Percentiles rank a stretch among this genome's conserved stretches.
These are phyloP conservation scores for Sugiyamaella japonica DNA, from an alignment of 1,139 yeast genomes.

Conservation along the genomic window DNA sequence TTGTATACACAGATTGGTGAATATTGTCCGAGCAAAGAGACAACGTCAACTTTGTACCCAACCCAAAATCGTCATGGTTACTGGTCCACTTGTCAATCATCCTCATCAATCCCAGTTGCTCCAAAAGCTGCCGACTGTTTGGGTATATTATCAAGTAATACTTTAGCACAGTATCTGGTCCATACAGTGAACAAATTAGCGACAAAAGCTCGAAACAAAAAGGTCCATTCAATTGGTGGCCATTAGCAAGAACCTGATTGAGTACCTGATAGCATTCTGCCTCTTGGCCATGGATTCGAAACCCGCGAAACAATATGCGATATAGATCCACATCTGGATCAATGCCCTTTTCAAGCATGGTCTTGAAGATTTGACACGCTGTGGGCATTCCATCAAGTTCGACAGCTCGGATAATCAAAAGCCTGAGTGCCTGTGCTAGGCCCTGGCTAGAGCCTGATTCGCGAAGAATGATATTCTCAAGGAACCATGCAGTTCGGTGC, in stretches of 20 bases:
- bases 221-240: conserved; percentile 18
- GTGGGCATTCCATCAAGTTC: conserved; percentile 31
- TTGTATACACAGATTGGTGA: conserved; percentile 8
- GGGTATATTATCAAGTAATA: conserved; percentile 25
- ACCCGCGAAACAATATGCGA: conserved; percentile 30
- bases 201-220: conserved; percentile 29
- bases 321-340: conserved; percentile 25
- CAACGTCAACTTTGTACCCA: not conserved
- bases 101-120: conserved; percentile 1
- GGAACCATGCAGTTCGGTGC: conserved; percentile 24
- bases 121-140: not conserved
- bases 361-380: conserved; percentile 29
- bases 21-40: conserved; percentile 9
- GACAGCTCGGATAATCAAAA: conserved; percentile 28
- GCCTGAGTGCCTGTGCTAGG: conserved; percentile 21
- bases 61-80: not conserved
- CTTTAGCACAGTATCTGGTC: conserved; percentile 25
- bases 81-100: conserved; percentile 2
- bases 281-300: conserved; percentile 30
- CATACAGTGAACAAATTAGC: conserved; percentile 27
- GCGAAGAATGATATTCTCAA: conserved; percentile 24
- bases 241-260: conserved; percentile 21
- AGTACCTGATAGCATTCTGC: conserved; percentile 31
- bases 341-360: conserved; percentile 27
- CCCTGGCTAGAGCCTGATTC: conserved; percentile 7